Percentiles rank a stretch among this genome's conserved stretches.
These are phyloP conservation scores for Lodderomyces margitis DNA, from an alignment of 1,139 yeast species.

Conservation along the genomic window DNA sequence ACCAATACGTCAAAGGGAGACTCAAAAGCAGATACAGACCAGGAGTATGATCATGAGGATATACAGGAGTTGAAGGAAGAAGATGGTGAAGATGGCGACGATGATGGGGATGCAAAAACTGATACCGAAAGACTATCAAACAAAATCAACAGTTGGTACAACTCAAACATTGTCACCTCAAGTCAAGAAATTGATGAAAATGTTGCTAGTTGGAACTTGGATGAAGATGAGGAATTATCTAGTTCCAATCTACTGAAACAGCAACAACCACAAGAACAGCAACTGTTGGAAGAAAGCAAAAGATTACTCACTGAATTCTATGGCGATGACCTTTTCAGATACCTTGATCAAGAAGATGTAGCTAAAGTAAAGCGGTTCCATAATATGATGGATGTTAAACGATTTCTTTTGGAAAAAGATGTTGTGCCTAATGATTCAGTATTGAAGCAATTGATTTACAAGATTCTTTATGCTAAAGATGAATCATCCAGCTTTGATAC, in stretches of 20 bases:
- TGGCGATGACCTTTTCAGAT: conserved; percentile 35
- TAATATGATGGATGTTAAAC: conserved; percentile 20
- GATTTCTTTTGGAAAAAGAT: conserved; percentile 13
- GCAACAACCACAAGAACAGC: conserved; percentile 1
- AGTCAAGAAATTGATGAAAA: conserved; percentile 33
- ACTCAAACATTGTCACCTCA: conserved; percentile 11
- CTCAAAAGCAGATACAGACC: conserved; percentile 10
- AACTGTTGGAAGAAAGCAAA: conserved; percentile 12
- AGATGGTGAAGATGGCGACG: conserved; percentile 13
- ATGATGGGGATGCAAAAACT: conserved; percentile 2
- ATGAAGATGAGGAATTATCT: conserved; percentile 21
- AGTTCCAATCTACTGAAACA: background rate
- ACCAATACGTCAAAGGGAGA: conserved; percentile 28
- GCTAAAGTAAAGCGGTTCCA: conserved; percentile 28
- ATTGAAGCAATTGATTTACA: conserved; percentile 18
- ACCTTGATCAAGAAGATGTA: conserved; percentile 25
- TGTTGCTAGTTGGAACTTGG: conserved; percentile 47
- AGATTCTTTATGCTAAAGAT: conserved; percentile 12
- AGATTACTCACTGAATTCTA: conserved; percentile 25
- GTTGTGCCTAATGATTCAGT: conserved; percentile 4
- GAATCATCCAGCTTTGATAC: conserved; percentile 1
- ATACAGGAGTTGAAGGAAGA: conserved; percentile 16
- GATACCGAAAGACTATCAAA: conserved; percentile 17
- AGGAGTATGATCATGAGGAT: conserved; percentile 14
- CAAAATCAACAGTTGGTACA: conserved; percentile 27